Evolutionary conservation across 768 basidiomycete species (phyloP), one percentile per base, ranked within the genome.

Genomic region (Agaricus subrufescens): DNA sequence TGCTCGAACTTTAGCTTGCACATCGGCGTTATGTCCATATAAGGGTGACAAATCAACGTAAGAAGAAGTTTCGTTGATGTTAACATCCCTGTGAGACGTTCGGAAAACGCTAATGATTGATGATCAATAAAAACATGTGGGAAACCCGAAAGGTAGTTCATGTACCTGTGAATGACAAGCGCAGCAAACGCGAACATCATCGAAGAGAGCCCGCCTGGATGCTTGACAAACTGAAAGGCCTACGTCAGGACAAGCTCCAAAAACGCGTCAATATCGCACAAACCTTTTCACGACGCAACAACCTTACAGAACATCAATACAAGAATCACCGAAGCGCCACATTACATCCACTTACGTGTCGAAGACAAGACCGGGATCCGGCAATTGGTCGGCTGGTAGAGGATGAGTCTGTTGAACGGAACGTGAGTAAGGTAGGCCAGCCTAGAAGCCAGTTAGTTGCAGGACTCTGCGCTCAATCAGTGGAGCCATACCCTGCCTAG

Each of bases 21-120:
- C 79, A 14, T 69, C 73, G 60, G 86, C 79, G 60, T 83, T 81
- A 57, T 87, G 81, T 0, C 93, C 93, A 63, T 95, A 95, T 27
- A 95, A 71, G 2, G 90, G 89, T 2, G 85, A 82, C 1, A 95
- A 78, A 64, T 95, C 93, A 50, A 94, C 84, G 63, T 95, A 95
- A 11, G 89, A 87, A 0, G 89, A 89, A 1, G 93, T 93, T 66
- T 91, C 81, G 69, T 95, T 95, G 62, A 90, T 84, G 63, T 77
- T 79, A 14, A 76, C 74, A 48, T 88, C 74, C 9, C 63, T 68
- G 66, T 89, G 87, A 10, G 83, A 82, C 0, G 92, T 94, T 43
- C 89, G 89, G 81, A 95, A 95, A 52, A 91, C 84, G 46, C 88
- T 91, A 62, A 40, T 12, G 3, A 50, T 61, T 39, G 46, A 50